Conservation (phyloP, 169 alveolate genomes). For the Eimeria zaria region DNA sequence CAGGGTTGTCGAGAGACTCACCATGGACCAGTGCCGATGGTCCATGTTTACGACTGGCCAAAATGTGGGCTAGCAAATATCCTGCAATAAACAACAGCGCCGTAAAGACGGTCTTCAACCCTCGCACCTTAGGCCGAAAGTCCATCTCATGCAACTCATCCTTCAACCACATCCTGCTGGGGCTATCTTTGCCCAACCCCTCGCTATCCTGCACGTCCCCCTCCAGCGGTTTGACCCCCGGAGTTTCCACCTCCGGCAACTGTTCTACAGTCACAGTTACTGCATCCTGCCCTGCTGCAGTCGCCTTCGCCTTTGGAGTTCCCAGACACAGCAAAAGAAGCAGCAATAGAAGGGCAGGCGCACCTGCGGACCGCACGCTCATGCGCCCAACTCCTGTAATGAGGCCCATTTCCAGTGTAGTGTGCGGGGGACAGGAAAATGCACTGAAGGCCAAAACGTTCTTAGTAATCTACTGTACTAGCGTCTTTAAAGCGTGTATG, state of each 20-base stretch:
- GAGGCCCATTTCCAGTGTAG: not conserved
- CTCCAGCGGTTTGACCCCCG: not conserved
- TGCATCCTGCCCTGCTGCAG: not conserved
- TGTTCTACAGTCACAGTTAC: not conserved
- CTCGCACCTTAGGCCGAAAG: not conserved
- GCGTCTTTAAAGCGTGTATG: too few relatives aligned
- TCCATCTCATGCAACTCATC: not conserved
- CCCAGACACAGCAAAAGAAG: not conserved
- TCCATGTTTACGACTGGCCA: not conserved
- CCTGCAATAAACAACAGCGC: not conserved
- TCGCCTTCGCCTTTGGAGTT: not conserved
- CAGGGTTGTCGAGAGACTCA: not conserved
- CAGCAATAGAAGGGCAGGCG: not conserved
- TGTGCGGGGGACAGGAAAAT: not conserved
- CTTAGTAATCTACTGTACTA: not conserved
- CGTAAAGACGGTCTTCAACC: not conserved
- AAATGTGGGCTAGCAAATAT: conserved; percentile 12
- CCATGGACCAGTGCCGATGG: not conserved
- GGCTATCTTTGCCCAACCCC: not conserved
- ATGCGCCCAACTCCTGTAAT: not conserved
- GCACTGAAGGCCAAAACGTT: not conserved
- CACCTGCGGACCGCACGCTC: not conserved
- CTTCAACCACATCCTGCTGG: not conserved
- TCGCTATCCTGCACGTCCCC: not conserved
- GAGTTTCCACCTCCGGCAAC: not conserved